Evolutionary conservation across 148 eudicot species (phyloP).

Genomic region (Simmondsia chinensis): DNA sequence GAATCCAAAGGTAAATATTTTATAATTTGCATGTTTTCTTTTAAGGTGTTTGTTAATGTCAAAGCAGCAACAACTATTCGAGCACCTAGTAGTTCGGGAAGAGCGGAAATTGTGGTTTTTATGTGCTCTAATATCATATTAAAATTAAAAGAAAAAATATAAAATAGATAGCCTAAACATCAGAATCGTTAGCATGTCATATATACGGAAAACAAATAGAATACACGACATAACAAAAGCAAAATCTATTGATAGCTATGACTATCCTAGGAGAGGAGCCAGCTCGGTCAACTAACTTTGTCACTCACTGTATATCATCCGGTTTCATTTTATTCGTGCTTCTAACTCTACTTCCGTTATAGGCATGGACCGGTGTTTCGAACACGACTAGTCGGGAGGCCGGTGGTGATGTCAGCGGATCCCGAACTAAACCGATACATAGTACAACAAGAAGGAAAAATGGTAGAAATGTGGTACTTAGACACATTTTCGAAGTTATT

Average conservation of each 20-base stretch:
- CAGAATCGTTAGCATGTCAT: too few relatives aligned
- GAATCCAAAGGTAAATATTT: conserved; percentile 26
- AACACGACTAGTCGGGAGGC: conserved; percentile 36
- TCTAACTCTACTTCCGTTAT: neutral
- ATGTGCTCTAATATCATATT: too few relatives aligned
- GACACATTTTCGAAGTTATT: conserved; percentile 41
- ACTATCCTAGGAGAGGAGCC: too few relatives aligned
- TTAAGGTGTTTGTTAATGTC: too few relatives aligned
- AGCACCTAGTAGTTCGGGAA: too few relatives aligned
- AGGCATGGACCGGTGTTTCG: conserved; percentile 41
- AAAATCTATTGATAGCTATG: too few relatives aligned
- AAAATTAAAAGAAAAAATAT: too few relatives aligned
- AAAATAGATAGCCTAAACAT: too few relatives aligned
- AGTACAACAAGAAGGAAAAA: conserved; percentile 41
- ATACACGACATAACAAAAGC: too few relatives aligned
- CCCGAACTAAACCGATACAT: conserved; percentile 26
- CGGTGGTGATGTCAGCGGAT: conserved; percentile 44
- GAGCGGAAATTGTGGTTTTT: too few relatives aligned
- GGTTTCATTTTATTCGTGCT: neutral
- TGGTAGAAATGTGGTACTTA: conserved; percentile 42
- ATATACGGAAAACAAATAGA: too few relatives aligned
- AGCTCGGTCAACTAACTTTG: too few relatives aligned
- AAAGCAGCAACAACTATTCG: neutral
- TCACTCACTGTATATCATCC: neutral
- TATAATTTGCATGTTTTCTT: neutral